A percentile compares a stretch with the other conserved stretches of the same genome.
Evolutionary conservation across 345 rosid species (phyloP).

Genomic region (Ceriops tagal): DNA sequence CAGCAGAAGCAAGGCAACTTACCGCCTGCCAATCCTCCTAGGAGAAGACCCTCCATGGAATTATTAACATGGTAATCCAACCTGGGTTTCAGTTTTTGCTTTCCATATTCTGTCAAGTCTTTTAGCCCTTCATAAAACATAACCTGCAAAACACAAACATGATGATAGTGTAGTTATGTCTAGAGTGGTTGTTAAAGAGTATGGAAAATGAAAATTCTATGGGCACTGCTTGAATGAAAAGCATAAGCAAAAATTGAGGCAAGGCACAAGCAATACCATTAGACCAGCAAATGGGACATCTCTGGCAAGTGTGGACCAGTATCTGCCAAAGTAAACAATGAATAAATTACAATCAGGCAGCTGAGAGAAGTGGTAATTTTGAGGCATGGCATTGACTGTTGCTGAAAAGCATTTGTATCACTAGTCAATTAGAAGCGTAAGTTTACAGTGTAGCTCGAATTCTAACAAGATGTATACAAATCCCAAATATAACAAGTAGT

Average conservation of each 20-base stretch:
- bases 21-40: slow-evolving; percentile 98
- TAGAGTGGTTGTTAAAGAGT: background rate
- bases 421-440: no score
- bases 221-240: slow-evolving; percentile 1
- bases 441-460: no score
- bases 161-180: background rate
- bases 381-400: background rate
- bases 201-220: background rate
- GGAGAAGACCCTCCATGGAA: slow-evolving; percentile 70
- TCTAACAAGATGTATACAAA: no score
- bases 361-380: background rate
- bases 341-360: background rate
- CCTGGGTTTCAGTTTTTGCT: slow-evolving; percentile 46
- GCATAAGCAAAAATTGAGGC: background rate
- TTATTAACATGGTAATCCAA: slow-evolving; percentile 41
- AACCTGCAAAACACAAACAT: slow-evolving; percentile 46
- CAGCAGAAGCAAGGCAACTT: slow-evolving; percentile 30
- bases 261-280: slow-evolving; percentile 45
- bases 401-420: no score
- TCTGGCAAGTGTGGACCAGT: slow-evolving; percentile 87
- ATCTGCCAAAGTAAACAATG: slow-evolving; percentile 43
- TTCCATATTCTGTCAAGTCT: slow-evolving; percentile 54
- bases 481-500: background rate
- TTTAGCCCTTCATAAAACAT: slow-evolving; percentile 80
- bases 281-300: slow-evolving; percentile 97